A percentile compares a stretch with the other conserved stretches of the same genome.
These are phyloP conservation scores for Kwoniella newhampshirensis DNA, from an alignment of 768 basidiomycete species.

Conservation along the genomic window DNA sequence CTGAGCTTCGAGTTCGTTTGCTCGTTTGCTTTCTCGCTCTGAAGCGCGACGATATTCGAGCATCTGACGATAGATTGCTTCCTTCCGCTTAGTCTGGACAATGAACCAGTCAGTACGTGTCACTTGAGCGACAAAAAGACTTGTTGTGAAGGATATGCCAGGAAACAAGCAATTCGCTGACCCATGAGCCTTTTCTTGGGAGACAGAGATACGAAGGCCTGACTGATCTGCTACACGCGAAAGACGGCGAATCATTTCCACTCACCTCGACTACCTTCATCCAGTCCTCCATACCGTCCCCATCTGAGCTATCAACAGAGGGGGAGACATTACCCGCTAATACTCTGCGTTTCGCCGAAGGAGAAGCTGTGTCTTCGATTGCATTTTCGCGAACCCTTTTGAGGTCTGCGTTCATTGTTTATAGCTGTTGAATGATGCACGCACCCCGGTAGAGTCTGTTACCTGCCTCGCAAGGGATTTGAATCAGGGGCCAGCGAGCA, in stretches of 20 bases:
- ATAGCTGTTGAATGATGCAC: no score
- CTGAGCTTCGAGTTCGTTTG: slow-evolving; percentile 42
- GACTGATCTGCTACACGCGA: not conserved
- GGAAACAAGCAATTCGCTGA: no score
- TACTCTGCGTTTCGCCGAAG: slow-evolving; percentile 32
- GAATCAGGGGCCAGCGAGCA: no score
- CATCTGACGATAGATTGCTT: slow-evolving; percentile 51
- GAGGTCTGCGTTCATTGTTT: slow-evolving; percentile 46
- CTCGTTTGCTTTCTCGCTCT: slow-evolving; percentile 36
- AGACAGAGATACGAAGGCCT: not conserved
- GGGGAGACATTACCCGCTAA: slow-evolving; percentile 14
- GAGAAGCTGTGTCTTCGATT: slow-evolving; percentile 25
- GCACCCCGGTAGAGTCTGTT: no score
- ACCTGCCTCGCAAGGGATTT: no score
- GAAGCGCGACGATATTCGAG: slow-evolving; percentile 45
- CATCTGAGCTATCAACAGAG: slow-evolving; percentile 18
- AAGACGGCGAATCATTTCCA: not conserved
- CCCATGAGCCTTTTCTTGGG: no score
- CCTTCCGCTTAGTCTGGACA: slow-evolving; percentile 28
- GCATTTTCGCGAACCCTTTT: slow-evolving; percentile 43
- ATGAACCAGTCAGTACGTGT: not conserved
- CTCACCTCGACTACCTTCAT: slow-evolving; percentile 44
- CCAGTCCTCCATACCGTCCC: slow-evolving; percentile 43
- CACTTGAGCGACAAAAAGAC: no score
- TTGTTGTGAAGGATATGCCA: no score